Conservation (phyloP, 2,329 filamentous ascomycete species). For the Phoma sp. region DNA sequence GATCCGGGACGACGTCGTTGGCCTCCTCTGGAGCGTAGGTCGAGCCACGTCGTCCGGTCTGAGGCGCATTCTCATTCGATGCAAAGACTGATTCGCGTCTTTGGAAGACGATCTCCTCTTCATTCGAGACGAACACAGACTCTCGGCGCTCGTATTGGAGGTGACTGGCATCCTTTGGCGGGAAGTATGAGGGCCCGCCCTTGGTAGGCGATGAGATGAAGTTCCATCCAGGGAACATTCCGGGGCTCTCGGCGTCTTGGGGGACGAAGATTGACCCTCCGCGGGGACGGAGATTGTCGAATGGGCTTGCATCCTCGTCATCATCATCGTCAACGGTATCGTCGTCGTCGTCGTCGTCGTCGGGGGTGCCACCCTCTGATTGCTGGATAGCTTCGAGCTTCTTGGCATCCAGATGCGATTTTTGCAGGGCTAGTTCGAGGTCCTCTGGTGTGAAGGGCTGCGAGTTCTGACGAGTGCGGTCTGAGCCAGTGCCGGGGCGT, state of each 20-base stretch:
- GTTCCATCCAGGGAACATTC: conserved; percentile 17
- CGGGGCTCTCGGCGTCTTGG: conserved; percentile 31
- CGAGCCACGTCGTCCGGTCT: conserved; percentile 21
- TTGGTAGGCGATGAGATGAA: conserved; percentile 13
- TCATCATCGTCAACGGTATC: conserved; percentile 17
- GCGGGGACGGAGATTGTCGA: conserved; percentile 27
- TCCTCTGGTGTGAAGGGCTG: conserved; percentile 54
- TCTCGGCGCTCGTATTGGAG: conserved; percentile 20
- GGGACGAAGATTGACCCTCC: conserved; percentile 36
- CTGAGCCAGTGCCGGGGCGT: conserved; percentile 35
- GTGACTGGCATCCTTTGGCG: conserved; percentile 17
- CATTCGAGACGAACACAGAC: neutral
- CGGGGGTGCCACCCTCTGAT: conserved; percentile 20
- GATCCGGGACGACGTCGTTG: neutral
- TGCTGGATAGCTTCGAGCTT: conserved; percentile 34
- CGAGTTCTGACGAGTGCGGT: conserved; percentile 37
- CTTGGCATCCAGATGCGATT: conserved; percentile 46
- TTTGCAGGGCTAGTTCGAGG: conserved; percentile 51
- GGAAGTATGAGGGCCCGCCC: conserved; percentile 24
- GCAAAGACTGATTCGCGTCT: conserved; percentile 20
- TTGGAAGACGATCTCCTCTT: conserved; percentile 2
- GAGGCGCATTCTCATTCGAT: conserved; percentile 16
- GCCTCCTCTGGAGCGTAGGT: conserved; percentile 22
- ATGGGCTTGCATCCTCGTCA: conserved; percentile 27
- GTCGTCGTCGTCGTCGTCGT: conserved; percentile 14